These are phyloP conservation scores for Lunularia cruciata DNA, from an alignment of 225 moss, liverwort and hornwort genomes.

Conservation along the genomic window DNA sequence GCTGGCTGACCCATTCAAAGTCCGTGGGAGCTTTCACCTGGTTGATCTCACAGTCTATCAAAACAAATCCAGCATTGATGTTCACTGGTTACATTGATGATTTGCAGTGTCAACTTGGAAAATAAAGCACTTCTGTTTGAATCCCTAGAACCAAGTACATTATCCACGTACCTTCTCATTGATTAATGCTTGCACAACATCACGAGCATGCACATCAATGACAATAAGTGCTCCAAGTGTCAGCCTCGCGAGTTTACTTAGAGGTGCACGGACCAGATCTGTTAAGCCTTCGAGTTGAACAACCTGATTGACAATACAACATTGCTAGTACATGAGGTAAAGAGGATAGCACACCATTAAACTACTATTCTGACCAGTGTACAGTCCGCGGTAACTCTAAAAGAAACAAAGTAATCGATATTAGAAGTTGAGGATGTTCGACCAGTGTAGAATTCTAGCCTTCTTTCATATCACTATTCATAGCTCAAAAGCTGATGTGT, in stretches of 20 bases:
- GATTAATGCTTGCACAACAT: conserved; percentile 80
- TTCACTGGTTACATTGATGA: too few species aligned
- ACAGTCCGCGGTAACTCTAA: too few species aligned
- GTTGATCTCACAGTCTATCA: too few species aligned
- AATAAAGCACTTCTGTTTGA: too few species aligned
- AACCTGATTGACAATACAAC: conserved; percentile 39
- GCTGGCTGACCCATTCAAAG: conserved; percentile 93
- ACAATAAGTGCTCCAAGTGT: conserved; percentile 88
- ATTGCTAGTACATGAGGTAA: not conserved
- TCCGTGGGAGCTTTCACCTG: conserved; percentile 71
- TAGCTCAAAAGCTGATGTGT: too few species aligned
- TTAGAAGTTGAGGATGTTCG: too few species aligned
- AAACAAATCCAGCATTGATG: too few species aligned
- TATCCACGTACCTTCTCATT: conserved; percentile 54
- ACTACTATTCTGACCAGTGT: not conserved
- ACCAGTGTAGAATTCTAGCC: too few species aligned
- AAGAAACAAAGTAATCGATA: too few species aligned
- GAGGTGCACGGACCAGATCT: conserved; percentile 73
- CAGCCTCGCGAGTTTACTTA: conserved; percentile 60
- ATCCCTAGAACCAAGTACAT: too few species aligned
- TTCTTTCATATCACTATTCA: too few species aligned
- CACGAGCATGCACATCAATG: conserved; percentile 88
- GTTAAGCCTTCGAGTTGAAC: conserved; percentile 69
- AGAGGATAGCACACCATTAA: not conserved
- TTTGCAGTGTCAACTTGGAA: too few species aligned